Evolutionary conservation across 2,329 filamentous ascomycete species (phyloP).

Genomic region (Coniochaeta sp.): DNA sequence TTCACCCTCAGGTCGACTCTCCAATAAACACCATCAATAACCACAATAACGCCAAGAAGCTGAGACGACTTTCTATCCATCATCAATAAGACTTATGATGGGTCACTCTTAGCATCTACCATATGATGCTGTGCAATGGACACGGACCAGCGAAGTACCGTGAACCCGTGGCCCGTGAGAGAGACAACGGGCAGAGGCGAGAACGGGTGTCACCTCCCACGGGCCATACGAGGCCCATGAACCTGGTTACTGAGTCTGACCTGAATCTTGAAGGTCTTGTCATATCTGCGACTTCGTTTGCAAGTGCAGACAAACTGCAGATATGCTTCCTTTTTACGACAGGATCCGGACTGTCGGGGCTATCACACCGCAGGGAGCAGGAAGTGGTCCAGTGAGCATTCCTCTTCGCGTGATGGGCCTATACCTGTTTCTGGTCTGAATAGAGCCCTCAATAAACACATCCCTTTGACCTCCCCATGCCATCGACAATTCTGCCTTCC

Average conservation of each 20-base stretch:
- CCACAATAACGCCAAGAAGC: neutral
- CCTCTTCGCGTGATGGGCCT: conserved; percentile 2
- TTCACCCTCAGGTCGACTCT: neutral
- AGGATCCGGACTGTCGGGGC: neutral
- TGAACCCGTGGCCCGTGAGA: neutral
- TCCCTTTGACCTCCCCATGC: neutral
- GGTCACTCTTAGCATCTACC: neutral
- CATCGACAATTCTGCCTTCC: neutral
- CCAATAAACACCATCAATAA: neutral
- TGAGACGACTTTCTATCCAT: neutral
- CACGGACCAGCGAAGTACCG: neutral
- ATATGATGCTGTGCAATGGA: neutral
- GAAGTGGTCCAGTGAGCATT: conserved; percentile 1
- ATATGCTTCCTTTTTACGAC: neutral
- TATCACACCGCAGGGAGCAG: neutral
- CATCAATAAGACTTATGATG: neutral
- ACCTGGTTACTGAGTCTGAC: neutral
- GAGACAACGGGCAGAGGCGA: neutral
- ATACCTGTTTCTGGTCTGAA: conserved; percentile 22
- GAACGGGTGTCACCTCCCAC: neutral
- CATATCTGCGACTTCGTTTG: neutral
- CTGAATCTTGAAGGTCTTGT: neutral
- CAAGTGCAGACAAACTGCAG: neutral
- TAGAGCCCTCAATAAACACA: conserved; percentile 21
- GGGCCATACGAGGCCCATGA: neutral